Evolutionary conservation across 139 green algal species (phyloP).

Genomic region (Mychonastes homosphaera): DNA sequence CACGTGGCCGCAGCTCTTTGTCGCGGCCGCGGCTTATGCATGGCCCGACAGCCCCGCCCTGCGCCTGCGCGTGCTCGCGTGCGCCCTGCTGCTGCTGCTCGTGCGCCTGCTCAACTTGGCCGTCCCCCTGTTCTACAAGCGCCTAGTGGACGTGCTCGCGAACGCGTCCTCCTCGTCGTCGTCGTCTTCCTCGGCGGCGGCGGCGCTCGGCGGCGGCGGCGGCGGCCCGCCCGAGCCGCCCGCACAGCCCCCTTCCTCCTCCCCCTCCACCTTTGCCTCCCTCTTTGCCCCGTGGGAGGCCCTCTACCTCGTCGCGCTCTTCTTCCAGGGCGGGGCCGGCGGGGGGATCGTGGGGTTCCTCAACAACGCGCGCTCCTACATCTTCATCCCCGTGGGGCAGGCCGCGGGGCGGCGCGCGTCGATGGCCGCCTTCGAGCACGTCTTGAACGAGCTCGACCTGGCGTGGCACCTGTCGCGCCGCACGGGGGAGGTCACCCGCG

Average conservation of each 20-base stretch:
- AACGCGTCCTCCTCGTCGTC: too few relatives aligned
- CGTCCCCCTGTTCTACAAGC: conserved; percentile 55
- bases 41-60: conserved; percentile 32
- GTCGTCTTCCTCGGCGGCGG: not conserved
- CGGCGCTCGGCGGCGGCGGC: not conserved
- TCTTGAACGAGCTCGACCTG: conserved; percentile 67
- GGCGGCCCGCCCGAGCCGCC: not conserved
- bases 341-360: conserved; percentile 44
- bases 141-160: conserved; percentile 20
- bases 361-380: conserved; percentile 55
- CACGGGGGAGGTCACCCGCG: conserved; percentile 62
- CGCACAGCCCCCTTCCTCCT: not conserved
- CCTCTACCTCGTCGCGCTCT: conserved; percentile 25
- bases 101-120: conserved; percentile 66
- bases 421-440: conserved; percentile 64
- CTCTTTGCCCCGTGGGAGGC: not conserved
- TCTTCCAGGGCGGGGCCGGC: conserved; percentile 25
- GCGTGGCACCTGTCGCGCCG: conserved; percentile 76
- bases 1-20: too few relatives aligned
- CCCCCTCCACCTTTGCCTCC: not conserved
- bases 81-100: conserved; percentile 49
- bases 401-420: conserved; percentile 12
- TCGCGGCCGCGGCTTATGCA: too few relatives aligned
- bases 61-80: conserved; percentile 35
- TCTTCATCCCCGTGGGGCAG: conserved; percentile 73